Evolutionary conservation across 495 filamentous ascomycete genomes (phyloP), one percentile per base, ranked within the genome.

Genomic region (Choiromyces venosus): DNA sequence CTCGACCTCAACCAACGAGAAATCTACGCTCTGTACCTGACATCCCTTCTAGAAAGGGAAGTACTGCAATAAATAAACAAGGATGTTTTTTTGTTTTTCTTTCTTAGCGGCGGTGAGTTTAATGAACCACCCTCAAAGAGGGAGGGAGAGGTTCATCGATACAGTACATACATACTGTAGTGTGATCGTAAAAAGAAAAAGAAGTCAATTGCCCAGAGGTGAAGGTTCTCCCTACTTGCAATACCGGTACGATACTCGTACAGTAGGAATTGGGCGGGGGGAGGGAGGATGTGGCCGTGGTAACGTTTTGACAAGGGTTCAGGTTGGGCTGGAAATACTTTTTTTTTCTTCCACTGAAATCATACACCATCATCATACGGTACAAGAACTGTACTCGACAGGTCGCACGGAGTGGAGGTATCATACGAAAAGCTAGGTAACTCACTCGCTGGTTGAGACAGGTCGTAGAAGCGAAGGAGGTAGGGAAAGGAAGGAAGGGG

Each of bases 301-400:
- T 61, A 61, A 61, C 52, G 52, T 61, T 61, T 61, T 61, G 74
- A 71, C 71, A 75, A 68, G 74, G 74, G 74, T 75, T 74, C 72
- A 64, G 71, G 56, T 69, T 70, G 67, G 37, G 65, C 42, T 70
- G 40, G 67, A 77, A 73, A 72, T 76, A 69, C 76, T 72, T 77
- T 77, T 72, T 76, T 61, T 5, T 29, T 61, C 52, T 12, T 12
- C 25, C 52, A 61, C 52, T 61, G 52, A 61, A 61, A 61, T 61
- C n/a, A 29, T 29, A n/a, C n/a, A n/a, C 52, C n/a, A 29, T 16
- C 52, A 29, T 61, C 0, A 10, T 6, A 61, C 52, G n/a, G n/a
- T n/a, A n/a, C n/a, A n/a, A n/a, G n/a, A n/a, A n/a, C n/a, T n/a
- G n/a, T n/a, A n/a, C n/a, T 71, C 67, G 73, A 75, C 61, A 74